Evolutionary conservation across 176 grass and related monocot genomes (phyloP), one percentile per base, ranked within the genome.

Genomic region (Phragmites australis): DNA sequence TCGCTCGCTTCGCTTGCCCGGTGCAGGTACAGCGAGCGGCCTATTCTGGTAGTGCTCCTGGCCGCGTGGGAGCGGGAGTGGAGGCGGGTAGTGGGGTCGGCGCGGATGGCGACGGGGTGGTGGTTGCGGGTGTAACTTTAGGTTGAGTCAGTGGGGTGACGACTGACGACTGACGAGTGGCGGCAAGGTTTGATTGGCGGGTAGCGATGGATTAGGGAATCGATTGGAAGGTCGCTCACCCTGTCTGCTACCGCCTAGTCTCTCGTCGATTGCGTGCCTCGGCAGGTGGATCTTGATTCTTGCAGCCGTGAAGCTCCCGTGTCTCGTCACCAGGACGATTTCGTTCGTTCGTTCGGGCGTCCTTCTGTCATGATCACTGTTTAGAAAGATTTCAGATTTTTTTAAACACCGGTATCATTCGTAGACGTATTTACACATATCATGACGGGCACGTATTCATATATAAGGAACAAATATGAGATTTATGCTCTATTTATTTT

Each of bases 91-190:
- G 62, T 16, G 77, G 30, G 13, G 84, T 74, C 77, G 7, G 77
- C 57, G 76, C 21, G 65, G 82, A 81, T 61, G 87, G 82, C 77
- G 86, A 88, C 75, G 81, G 76, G 76, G 53, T 5, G 80, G 39
- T 75, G 82, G 83, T 85, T 72, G 76, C 73, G 21, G 3, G 70
- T 69, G 32, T 47, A 65, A 74, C 76, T 76, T 81, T 46, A n/a
- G 2, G 34, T 43, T 43, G 39, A 68, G 86, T 74, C 81, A 84
- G 73, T 59, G 58, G n/a, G 59, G 26, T 5, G 74, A n/a, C n/a
- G n/a, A n/a, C n/a, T n/a, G n/a, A n/a, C n/a, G n/a, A n/a, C n/a
- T 1, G 29, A 52, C 45, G 32, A 52, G 76, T 79, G 76, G 76
- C 77, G 77, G 77, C 77, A 79, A 67, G 62, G 11, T 79, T 79